These are phyloP conservation scores for Pythium grandisporangium DNA, from an alignment of 352 stramenopile species.

Conservation along the genomic window DNA sequence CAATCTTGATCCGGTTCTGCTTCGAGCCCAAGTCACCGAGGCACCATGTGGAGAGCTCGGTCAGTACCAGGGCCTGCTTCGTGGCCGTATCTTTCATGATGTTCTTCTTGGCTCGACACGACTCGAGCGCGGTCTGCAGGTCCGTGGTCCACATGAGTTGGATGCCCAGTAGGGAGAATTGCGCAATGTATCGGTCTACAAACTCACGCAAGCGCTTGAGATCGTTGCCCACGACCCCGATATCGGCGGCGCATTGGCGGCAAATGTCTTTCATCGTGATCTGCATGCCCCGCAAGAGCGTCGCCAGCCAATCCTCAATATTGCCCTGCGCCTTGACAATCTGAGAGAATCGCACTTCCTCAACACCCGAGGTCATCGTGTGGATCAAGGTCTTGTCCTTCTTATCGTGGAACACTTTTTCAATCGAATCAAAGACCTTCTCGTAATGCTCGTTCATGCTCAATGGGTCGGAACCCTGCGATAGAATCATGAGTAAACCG, in stretches of 20 bases:
- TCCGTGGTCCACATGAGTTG: conserved; percentile 97
- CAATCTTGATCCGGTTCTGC: conserved; percentile 97
- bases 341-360: conserved; percentile 92
- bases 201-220: conserved; percentile 91
- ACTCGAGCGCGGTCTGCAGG: conserved; percentile 91
- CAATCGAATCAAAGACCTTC: conserved; percentile 98
- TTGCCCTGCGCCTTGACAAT: conserved; percentile 96
- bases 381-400: conserved; percentile 97
- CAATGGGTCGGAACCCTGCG: conserved; percentile 94
- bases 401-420: conserved; percentile 97
- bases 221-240: conserved; percentile 87
- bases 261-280: conserved; percentile 97
- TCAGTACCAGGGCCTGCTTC: conserved; percentile 90
- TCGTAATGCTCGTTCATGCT: conserved; percentile 99
- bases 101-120: conserved; percentile 94
- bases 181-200: conserved; percentile 92
- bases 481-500: conserved; percentile 96
- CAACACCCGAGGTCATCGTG: conserved; percentile 90
- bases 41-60: conserved; percentile 95
- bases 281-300: conserved; percentile 93
- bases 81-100: conserved; percentile 96
- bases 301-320: conserved; percentile 98
- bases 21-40: conserved; percentile 94
- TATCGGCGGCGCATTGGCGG: conserved; percentile 89
- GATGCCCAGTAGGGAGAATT: conserved; percentile 94